Evolutionary conservation across 2,329 filamentous ascomycete species (phyloP).

Genomic region (Tolypocladium album): DNA sequence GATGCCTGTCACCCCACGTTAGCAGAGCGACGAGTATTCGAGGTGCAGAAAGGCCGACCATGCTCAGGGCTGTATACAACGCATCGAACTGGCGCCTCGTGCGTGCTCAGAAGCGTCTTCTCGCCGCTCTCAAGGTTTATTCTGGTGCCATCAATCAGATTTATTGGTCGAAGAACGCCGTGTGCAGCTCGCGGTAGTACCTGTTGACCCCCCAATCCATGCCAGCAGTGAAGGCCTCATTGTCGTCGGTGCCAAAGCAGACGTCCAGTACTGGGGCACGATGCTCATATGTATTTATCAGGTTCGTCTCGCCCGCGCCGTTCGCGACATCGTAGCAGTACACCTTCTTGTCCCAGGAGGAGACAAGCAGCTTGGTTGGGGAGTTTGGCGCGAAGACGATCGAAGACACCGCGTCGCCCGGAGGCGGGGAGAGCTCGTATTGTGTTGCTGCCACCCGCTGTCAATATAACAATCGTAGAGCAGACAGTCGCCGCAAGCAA

Average conservation of each 20-base stretch:
- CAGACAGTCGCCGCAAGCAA: neutral
- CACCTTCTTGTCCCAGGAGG: conserved; percentile 88
- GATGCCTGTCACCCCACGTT: conserved; percentile 36
- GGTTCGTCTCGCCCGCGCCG: conserved; percentile 38
- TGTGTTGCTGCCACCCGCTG: conserved; percentile 46
- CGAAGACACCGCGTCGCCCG: conserved; percentile 77
- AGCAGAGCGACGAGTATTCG: conserved; percentile 3
- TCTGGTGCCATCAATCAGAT: conserved; percentile 15
- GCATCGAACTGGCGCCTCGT: conserved; percentile 68
- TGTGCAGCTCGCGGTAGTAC: conserved; percentile 26
- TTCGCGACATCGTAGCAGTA: conserved; percentile 74
- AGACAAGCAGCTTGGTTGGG: conserved; percentile 70
- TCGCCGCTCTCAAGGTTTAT: conserved; percentile 63
- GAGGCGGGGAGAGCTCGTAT: conserved; percentile 74
- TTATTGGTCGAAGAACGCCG: neutral
- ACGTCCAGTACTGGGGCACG: conserved; percentile 81
- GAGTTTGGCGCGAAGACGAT: conserved; percentile 73
- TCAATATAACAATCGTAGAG: neutral
- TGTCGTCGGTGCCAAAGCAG: conserved; percentile 75
- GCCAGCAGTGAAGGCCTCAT: conserved; percentile 76
- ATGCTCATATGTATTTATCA: conserved; percentile 68
- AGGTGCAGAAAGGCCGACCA: conserved; percentile 31
- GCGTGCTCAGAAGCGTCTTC: conserved; percentile 66
- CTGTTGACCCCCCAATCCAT: conserved; percentile 78
- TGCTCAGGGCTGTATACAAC: conserved; percentile 73